Percentiles rank a stretch among this genome's conserved stretches.
Evolutionary conservation across 192 early-diverging fungal genomes (phyloP).

Genomic region (Backusella sp.): DNA sequence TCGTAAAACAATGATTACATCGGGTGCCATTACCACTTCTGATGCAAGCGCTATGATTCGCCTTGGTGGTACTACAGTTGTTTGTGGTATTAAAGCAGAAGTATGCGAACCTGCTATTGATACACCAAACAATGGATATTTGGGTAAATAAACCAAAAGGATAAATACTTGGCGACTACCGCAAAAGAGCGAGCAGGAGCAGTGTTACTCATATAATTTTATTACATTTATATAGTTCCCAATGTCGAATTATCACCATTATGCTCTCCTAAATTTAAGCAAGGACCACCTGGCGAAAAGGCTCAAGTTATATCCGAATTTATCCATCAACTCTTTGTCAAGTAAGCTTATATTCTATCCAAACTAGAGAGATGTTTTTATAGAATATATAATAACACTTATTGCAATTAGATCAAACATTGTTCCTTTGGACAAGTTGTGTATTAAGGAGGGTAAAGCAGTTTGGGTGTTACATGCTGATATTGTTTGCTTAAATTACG

Average conservation of each 20-base stretch:
- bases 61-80: conserved; percentile 84
- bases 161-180: not conserved
- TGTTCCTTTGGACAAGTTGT: conserved; percentile 66
- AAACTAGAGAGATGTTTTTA: not conserved
- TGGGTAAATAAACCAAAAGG: conserved; percentile 48
- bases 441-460: conserved; percentile 77
- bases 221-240: conserved; percentile 55
- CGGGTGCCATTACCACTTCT: conserved; percentile 73
- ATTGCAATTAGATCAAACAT: conserved; percentile 44
- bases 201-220: not conserved
- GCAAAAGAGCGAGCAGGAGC: not conserved
- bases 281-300: conserved; percentile 81
- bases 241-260: conserved; percentile 93
- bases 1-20: conserved; percentile 61
- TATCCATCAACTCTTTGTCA: conserved; percentile 66
- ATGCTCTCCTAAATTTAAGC: conserved; percentile 78
- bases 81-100: conserved; percentile 96
- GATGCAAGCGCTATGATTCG: conserved; percentile 86
- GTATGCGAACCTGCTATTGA: conserved; percentile 77
- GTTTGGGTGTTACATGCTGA: conserved; percentile 89
- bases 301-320: conserved; percentile 82
- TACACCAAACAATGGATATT: conserved; percentile 70
- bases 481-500: conserved; percentile 87
- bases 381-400: conserved; percentile 1
- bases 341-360: conserved; percentile 25